phyloP scores from a whole-genome alignment of 78 protist genomes.

The Planoprotostelium fungivorum region DNA sequence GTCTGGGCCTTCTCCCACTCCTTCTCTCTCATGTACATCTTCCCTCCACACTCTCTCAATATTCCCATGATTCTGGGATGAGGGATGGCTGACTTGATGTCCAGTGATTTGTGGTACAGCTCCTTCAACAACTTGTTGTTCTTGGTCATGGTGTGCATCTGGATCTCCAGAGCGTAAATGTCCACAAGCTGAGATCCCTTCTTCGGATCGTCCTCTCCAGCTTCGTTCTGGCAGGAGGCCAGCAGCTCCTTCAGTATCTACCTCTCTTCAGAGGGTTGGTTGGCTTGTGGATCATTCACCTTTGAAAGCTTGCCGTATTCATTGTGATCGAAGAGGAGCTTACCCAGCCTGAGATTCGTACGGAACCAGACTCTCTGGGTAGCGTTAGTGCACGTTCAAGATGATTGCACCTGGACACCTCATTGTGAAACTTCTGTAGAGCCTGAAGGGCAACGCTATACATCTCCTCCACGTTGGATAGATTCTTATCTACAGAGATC shows the following conservation, averaged over 20 bases:
- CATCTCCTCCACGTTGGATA: slow-evolving; percentile 37
- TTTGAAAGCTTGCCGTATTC: slow-evolving; percentile 58
- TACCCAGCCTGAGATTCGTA: slow-evolving; percentile 44
- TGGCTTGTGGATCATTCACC: slow-evolving; percentile 5
- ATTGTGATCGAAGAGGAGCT: slow-evolving; percentile 52
- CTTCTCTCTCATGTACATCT: slow-evolving; percentile 90
- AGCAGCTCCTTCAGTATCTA: slow-evolving; percentile 45
- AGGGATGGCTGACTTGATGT: slow-evolving; percentile 85
- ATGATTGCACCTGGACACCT: slow-evolving; percentile 13
- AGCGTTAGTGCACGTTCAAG: neutral
- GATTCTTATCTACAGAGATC: slow-evolving; percentile 28
- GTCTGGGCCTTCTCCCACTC: slow-evolving; percentile 82
- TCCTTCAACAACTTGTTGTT: slow-evolving; percentile 79
- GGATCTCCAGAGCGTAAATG: slow-evolving; percentile 94
- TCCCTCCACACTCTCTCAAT: slow-evolving; percentile 95
- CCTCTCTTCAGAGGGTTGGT: neutral
- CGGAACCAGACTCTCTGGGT: slow-evolving; percentile 67
- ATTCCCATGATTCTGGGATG: slow-evolving; percentile 95
- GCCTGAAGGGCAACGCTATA: slow-evolving; percentile 48
- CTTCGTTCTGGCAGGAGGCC: slow-evolving; percentile 42
- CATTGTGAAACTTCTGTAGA: slow-evolving; percentile 46
- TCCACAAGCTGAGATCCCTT: slow-evolving; percentile 88
- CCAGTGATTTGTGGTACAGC: slow-evolving; percentile 54
- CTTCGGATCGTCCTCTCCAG: slow-evolving; percentile 64
- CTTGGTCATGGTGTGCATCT: slow-evolving; percentile 83